Evolutionary conservation across 768 basidiomycete species (phyloP), one percentile per base, ranked within the genome.

Genomic region (Mycena pura): DNA sequence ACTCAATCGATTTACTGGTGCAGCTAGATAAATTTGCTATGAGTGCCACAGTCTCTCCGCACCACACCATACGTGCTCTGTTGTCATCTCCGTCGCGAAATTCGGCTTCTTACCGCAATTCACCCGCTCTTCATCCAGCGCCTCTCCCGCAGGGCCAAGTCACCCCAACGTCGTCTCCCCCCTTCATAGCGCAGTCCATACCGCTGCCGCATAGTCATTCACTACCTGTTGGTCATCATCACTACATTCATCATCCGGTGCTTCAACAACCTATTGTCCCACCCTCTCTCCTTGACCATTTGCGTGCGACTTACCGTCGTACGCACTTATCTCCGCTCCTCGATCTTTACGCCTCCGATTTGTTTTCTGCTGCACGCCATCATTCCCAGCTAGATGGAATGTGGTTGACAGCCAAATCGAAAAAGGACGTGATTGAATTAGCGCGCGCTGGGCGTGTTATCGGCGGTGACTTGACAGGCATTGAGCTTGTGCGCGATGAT

Each of bases 1-100:
- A n/a, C n/a, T n/a, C n/a, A n/a, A n/a, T 25, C 36, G 38, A 58
- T 65, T 54, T 46, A 29, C 34, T 9, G 36, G 28, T 53, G 48
- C 56, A 93, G 91, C 80, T 94, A 14, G 91, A 94, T 70, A 84
- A 83, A 67, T 93, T 94, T 70, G 81, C 91, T 3, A 87, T 94
- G 83, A 93, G 90, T 67, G 84, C 83, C 6, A 84, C 84, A 39
- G 73, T 91, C 46, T 74, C 79, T 29, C 70, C 90, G 10, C 78
- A 83, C 22, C 74, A 81, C 36, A 75, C 77, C 27, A 70, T 77
- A 19, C 78, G 77, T 29, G 38, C 73, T 55, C 50, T 68, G 64
- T 32, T 72, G 44, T 63, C 64, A 47, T 57, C 70, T 31, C 54
- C 71, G 8, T 68, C 64, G 6, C 64, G 57, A 21, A 63, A 54